Evolutionary conservation across 768 basidiomycete species (phyloP).

Genomic region (Lyophyllum decastes): DNA sequence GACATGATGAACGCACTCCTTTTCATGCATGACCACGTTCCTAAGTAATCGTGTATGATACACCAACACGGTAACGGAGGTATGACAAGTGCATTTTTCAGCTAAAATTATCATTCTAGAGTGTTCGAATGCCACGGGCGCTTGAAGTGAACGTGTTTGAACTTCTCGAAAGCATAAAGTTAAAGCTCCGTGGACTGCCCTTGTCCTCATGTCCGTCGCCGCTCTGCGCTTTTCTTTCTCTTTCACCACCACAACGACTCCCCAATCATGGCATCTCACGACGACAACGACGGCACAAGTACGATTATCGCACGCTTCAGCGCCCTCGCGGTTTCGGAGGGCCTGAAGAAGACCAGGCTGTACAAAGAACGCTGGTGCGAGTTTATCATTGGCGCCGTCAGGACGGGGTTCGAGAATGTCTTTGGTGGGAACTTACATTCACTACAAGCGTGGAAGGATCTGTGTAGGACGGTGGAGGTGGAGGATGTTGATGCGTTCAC

Average conservation of each 20-base stretch:
- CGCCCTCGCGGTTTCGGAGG: slow-evolving; percentile 14
- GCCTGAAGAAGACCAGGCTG: slow-evolving; percentile 8
- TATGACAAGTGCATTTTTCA: too few relatives aligned
- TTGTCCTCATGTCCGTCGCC: not conserved
- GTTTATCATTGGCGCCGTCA: slow-evolving; percentile 13
- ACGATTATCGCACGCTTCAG: slow-evolving; percentile 14
- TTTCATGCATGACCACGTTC: too few relatives aligned
- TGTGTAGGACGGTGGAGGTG: slow-evolving; percentile 14
- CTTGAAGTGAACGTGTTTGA: too few relatives aligned
- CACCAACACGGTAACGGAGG: too few relatives aligned
- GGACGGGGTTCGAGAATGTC: slow-evolving; percentile 1
- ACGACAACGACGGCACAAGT: not conserved
- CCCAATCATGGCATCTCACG: not conserved
- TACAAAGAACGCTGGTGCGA: slow-evolving; percentile 13
- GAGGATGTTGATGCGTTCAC: slow-evolving; percentile 1
- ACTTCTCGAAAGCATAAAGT: not conserved
- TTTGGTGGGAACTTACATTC: slow-evolving; percentile 14
- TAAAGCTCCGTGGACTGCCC: not conserved
- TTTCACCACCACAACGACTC: not conserved
- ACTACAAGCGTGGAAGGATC: slow-evolving; percentile 14
- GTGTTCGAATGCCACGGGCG: too few relatives aligned
- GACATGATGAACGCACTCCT: too few relatives aligned
- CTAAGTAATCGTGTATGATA: too few relatives aligned
- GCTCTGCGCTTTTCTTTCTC: not conserved
- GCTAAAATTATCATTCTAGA: too few relatives aligned